Percentiles rank a stretch among this genome's conserved stretches.
Conservation (phyloP, 129 eudicot species). For the Lonicera japonica region DNA sequence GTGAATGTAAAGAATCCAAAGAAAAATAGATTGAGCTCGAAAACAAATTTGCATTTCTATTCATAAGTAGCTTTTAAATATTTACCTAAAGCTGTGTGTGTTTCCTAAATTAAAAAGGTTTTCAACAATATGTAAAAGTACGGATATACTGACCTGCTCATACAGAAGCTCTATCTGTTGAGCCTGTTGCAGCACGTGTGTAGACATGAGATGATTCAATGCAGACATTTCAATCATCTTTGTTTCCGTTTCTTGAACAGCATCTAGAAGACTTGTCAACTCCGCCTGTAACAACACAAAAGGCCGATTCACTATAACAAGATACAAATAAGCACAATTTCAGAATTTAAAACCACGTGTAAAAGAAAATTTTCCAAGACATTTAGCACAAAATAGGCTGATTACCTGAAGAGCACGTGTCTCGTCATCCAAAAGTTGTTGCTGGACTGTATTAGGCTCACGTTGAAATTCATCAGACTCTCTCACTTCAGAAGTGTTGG, state of each 20-base stretch:
- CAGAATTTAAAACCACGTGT: too few species aligned
- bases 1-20: too few species aligned
- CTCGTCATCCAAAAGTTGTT: slow-evolving; percentile 85
- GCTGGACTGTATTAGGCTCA: slow-evolving; percentile 67
- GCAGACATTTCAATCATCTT: slow-evolving; percentile 98
- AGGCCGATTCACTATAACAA: slow-evolving; percentile 1
- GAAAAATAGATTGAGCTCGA: too few species aligned
- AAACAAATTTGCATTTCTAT: too few species aligned
- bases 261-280: slow-evolving; percentile 73
- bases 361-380: slow-evolving; percentile 6
- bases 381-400: background rate
- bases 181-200: slow-evolving; percentile 89
- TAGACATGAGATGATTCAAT: slow-evolving; percentile 89
- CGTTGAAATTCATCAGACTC: slow-evolving; percentile 49
- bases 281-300: slow-evolving; percentile 48
- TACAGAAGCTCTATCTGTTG: slow-evolving; percentile 81
- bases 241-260: slow-evolving; percentile 82
- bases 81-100: too few species aligned
- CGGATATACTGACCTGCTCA: slow-evolving; percentile 70
- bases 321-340: slow-evolving; percentile 1
- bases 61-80: too few species aligned
- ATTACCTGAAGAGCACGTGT: slow-evolving; percentile 92
- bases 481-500: slow-evolving; percentile 38
- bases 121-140: background rate
- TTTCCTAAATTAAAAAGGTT: too few species aligned